Percentiles rank a stretch among this genome's conserved stretches.
phyloP scores from a whole-genome alignment of 2,329 filamentous ascomycete genomes.

The Trichoderma gracile region DNA sequence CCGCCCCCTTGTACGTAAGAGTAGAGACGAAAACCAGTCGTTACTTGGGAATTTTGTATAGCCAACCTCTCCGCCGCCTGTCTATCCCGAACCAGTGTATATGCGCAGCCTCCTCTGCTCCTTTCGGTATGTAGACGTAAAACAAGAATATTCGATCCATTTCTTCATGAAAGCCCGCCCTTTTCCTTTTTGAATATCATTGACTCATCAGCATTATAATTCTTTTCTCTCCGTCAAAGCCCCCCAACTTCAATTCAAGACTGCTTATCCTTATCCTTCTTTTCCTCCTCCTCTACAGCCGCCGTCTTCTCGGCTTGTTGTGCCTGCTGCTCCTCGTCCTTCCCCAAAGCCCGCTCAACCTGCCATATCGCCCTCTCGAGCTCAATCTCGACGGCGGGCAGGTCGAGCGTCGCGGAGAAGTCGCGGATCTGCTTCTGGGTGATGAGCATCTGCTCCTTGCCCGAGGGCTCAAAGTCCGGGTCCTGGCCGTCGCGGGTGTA shows the following conservation, averaged over 20 bases:
- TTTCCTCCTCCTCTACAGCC: neutral
- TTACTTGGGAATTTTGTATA: neutral
- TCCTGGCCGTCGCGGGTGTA: constrained; percentile 56
- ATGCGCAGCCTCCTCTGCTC: neutral
- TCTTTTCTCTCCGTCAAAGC: neutral
- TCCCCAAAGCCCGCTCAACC: constrained; percentile 56
- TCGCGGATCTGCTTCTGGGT: constrained; percentile 55
- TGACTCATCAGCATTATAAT: constrained; percentile 18
- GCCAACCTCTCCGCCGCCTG: neutral
- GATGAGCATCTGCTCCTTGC: constrained; percentile 45
- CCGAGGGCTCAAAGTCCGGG: constrained; percentile 28
- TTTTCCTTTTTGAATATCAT: neutral
- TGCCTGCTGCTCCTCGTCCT: constrained; percentile 37
- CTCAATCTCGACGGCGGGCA: constrained; percentile 71
- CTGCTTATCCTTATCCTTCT: constrained; percentile 27
- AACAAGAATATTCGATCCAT: neutral
- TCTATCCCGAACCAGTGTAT: constrained; percentile 15
- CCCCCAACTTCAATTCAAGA: neutral
- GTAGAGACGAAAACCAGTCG: neutral
- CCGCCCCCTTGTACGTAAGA: neutral
- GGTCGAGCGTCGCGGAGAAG: constrained; percentile 61
- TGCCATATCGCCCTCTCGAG: constrained; percentile 76
- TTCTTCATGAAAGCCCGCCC: constrained; percentile 2
- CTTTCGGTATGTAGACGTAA: neutral
- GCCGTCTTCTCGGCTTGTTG: neutral